A percentile compares a stretch with the other conserved stretches of the same genome.
phyloP scores from a whole-genome alignment of 2,329 filamentous ascomycete genomes.

The Hypocreales sp. region DNA sequence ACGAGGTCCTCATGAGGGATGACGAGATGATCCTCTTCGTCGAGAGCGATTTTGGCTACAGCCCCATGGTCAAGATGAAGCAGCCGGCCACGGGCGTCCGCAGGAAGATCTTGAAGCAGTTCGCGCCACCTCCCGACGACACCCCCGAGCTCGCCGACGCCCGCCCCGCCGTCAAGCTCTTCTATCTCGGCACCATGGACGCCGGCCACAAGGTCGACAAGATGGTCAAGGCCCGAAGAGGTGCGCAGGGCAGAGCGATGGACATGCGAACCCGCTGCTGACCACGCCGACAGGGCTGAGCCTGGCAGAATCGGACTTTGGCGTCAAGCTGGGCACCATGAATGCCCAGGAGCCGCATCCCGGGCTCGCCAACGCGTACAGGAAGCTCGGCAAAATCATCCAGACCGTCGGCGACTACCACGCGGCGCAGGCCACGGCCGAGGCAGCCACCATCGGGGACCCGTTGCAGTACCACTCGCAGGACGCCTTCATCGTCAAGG shows the following conservation, averaged over 20 bases:
- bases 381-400: constrained; percentile 85
- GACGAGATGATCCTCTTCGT: constrained; percentile 97
- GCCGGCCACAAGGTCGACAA: constrained; percentile 93
- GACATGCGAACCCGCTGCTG: constrained; percentile 3
- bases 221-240: constrained; percentile 80
- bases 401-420: constrained; percentile 92
- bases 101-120: constrained; percentile 93
- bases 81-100: constrained; percentile 93
- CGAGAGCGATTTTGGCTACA: constrained; percentile 98
- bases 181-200: constrained; percentile 92
- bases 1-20: constrained; percentile 83
- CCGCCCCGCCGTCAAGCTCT: constrained; percentile 81
- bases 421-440: constrained; percentile 88
- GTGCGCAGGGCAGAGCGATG: constrained; percentile 30
- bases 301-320: constrained; percentile 83
- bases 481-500: constrained; percentile 95
- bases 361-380: constrained; percentile 78
- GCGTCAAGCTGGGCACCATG: constrained; percentile 77
- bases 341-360: constrained; percentile 80
- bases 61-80: constrained; percentile 85
- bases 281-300: constrained; percentile 53
- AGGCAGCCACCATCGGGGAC: constrained; percentile 88
- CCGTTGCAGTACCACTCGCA: constrained; percentile 89
- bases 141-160: constrained; percentile 87
- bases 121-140: constrained; percentile 92